These are phyloP conservation scores for Acacia acuminata DNA, from an alignment of 306 rosid species.

Conservation along the genomic window DNA sequence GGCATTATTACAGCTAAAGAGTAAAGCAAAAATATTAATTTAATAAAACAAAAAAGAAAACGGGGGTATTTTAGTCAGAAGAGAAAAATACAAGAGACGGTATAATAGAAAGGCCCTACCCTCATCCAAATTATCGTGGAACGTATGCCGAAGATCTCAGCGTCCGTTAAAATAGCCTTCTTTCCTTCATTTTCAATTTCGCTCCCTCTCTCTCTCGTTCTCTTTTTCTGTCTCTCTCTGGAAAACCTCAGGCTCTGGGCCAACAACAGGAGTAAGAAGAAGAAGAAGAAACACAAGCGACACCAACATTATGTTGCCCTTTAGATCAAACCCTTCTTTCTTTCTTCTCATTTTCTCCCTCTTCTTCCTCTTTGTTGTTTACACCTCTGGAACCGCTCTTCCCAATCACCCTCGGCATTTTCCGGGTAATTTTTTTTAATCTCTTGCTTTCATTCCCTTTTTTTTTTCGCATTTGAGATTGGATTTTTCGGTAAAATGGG, in stretches of 20 bases:
- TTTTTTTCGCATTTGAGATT: not conserved
- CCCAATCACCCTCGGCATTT: slow-evolving; percentile 13
- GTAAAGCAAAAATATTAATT: not conserved
- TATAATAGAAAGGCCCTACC: not conserved
- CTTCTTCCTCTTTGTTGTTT: slow-evolving; percentile 29
- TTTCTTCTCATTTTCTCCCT: slow-evolving; percentile 24
- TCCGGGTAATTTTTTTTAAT: slow-evolving; percentile 31
- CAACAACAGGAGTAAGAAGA: slow-evolving; percentile 38
- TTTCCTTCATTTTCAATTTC: not conserved
- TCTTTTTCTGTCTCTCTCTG: slow-evolving; percentile 33
- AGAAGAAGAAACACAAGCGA: slow-evolving; percentile 34
- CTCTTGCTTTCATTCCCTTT: no score
- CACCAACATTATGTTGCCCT: slow-evolving; percentile 38
- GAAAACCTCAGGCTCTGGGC: slow-evolving; percentile 37
- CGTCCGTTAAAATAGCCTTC: not conserved
- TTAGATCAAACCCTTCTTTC: slow-evolving; percentile 33
- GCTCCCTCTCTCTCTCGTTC: slow-evolving; percentile 23
- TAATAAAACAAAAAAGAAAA: not conserved
- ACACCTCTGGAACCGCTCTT: slow-evolving; percentile 26
- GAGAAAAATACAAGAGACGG: not conserved
- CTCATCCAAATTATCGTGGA: not conserved
- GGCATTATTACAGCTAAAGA: not conserved
- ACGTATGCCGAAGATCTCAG: not conserved
- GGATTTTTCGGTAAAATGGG: not conserved
- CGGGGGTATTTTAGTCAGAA: slow-evolving; percentile 19